Evolutionary conservation across 1,139 yeast genomes (phyloP).

Genomic region (Geotrichum citri-aurantii): DNA sequence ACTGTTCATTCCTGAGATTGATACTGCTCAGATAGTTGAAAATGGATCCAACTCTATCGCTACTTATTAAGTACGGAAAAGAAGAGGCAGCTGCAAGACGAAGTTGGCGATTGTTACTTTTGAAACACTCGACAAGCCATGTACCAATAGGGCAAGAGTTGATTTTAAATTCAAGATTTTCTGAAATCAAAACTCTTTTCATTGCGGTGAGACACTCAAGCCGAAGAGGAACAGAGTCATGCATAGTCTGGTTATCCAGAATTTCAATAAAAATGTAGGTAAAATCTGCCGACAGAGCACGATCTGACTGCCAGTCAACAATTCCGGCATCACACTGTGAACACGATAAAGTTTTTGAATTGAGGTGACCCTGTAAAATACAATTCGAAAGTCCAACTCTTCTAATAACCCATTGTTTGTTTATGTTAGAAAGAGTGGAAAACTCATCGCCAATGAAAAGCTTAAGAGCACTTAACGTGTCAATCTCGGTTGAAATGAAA

Average conservation of each 20-base stretch:
- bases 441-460: background rate
- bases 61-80: background rate
- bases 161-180: constrained; percentile 22
- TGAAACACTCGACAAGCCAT: constrained; percentile 30
- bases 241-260: constrained; percentile 16
- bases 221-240: constrained; percentile 19
- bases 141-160: constrained; percentile 23
- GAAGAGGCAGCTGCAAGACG: constrained; percentile 26
- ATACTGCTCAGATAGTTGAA: constrained; percentile 26
- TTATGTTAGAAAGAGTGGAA: background rate
- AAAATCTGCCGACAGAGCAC: background rate
- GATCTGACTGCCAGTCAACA: background rate
- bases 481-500: background rate
- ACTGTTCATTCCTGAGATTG: constrained; percentile 22
- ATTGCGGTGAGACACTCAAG: constrained; percentile 22
- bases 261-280: constrained; percentile 4
- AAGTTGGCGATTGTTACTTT: constrained; percentile 27
- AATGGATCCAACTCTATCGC: background rate
- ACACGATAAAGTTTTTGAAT: constrained; percentile 3
- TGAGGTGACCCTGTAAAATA: constrained; percentile 3
- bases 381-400: constrained; percentile 13
- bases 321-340: constrained; percentile 2
- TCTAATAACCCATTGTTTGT: constrained; percentile 11
- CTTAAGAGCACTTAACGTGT: constrained; percentile 1
- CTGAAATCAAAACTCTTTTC: constrained; percentile 20